These are phyloP conservation scores for Euclidium syriacum DNA, from an alignment of 345 rosid species.

Conservation along the genomic window DNA sequence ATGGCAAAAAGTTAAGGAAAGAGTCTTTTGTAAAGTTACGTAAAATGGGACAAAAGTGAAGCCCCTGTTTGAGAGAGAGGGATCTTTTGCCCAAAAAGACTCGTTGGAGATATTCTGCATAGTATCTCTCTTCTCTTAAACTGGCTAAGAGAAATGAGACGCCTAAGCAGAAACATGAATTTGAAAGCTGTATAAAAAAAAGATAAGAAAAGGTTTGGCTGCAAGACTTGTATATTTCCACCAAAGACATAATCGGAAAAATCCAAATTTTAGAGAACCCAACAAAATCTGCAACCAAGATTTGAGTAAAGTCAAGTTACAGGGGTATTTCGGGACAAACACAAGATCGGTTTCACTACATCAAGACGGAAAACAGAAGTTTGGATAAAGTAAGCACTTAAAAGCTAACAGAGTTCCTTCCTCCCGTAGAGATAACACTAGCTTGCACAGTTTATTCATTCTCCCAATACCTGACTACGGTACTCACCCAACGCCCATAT, in stretches of 20 bases:
- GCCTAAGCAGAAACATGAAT: no score
- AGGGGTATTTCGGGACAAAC: no score
- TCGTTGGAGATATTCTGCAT: no score
- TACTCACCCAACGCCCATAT: slow-evolving; percentile 74
- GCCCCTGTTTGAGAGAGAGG: no score
- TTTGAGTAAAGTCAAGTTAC: slow-evolving; percentile 1
- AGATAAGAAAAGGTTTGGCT: neutral
- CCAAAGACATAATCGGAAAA: neutral
- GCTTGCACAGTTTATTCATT: slow-evolving; percentile 1
- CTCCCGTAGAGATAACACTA: slow-evolving; percentile 6
- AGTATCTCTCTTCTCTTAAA: no score
- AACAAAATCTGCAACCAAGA: slow-evolving; percentile 18
- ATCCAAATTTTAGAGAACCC: neutral
- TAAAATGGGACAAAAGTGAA: no score
- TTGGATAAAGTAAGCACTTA: neutral
- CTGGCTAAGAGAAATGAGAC: no score
- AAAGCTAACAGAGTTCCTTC: neutral
- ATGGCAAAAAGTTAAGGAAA: no score
- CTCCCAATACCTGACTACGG: slow-evolving; percentile 37
- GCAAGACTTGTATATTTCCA: neutral
- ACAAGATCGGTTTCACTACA: neutral
- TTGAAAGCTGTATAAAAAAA: no score
- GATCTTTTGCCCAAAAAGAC: no score
- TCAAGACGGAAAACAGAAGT: neutral
- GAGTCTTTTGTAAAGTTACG: no score